Conservation (phyloP, 441 rosid genomes). For the Dalechampia spathulata region DNA sequence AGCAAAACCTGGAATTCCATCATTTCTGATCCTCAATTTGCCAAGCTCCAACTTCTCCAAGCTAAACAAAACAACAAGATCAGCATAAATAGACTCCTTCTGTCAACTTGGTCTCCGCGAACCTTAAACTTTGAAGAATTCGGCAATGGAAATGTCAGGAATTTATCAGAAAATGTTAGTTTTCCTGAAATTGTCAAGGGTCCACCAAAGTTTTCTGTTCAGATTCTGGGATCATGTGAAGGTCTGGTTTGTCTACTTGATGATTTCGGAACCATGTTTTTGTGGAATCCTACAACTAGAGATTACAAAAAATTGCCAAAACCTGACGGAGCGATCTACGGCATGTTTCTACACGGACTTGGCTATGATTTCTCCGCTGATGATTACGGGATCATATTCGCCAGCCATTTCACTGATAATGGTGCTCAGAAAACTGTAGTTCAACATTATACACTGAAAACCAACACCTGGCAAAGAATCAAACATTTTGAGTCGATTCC, state of each 20-base stretch:
- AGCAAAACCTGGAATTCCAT: neutral
- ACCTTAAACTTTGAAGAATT: neutral
- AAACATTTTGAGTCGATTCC: neutral
- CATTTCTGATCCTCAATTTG: constrained; percentile 5
- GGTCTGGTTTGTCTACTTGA: constrained; percentile 1
- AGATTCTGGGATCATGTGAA: constrained; percentile 4
- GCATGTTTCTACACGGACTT: neutral
- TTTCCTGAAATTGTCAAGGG: neutral
- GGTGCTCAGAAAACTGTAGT: neutral
- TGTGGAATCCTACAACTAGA: constrained; percentile 7
- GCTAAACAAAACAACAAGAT: too few relatives aligned
- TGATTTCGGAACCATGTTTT: neutral
- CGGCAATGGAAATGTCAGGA: neutral
- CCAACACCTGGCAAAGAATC: constrained; percentile 1
- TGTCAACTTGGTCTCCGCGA: neutral
- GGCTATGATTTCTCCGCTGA: constrained; percentile 2
- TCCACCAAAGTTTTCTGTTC: neutral
- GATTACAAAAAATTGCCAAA: neutral
- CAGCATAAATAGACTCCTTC: constrained; percentile 2
- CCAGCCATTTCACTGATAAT: neutral
- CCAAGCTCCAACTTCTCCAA: neutral
- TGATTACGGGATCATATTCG: neutral
- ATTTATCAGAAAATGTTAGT: neutral
- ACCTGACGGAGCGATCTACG: neutral
- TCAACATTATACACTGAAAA: constrained; percentile 6